phyloP scores from a whole-genome alignment of 352 stramenopile species.

The Phytopythium chamaehyphon region DNA sequence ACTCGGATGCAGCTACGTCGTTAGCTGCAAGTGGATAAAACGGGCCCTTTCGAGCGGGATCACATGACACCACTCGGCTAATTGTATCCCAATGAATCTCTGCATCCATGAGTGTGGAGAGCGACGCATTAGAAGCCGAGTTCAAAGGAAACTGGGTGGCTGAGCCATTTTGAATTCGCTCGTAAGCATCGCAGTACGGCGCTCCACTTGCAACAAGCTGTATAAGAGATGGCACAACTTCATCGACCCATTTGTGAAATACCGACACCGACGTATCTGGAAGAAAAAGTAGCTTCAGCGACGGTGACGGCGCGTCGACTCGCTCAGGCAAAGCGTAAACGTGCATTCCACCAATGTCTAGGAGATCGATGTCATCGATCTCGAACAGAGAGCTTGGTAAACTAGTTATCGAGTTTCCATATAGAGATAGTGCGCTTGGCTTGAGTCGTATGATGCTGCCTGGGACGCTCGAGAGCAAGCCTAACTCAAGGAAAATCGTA shows the following conservation, averaged over 20 bases:
- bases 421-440: slow-evolving; percentile 14
- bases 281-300: slow-evolving; percentile 5
- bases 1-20: neutral
- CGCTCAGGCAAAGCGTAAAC: slow-evolving; percentile 9
- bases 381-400: slow-evolving; percentile 17
- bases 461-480: slow-evolving; percentile 12
- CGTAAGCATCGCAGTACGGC: neutral
- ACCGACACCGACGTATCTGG: slow-evolving; percentile 13
- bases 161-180: neutral
- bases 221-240: neutral
- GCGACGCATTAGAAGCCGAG: neutral
- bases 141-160: neutral
- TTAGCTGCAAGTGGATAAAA: neutral
- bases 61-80: neutral
- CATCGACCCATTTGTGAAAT: slow-evolving; percentile 15
- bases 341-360: slow-evolving; percentile 15
- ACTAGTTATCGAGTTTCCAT: slow-evolving; percentile 21
- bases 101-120: neutral
- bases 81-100: neutral
- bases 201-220: neutral
- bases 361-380: slow-evolving; percentile 5
- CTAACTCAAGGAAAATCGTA: slow-evolving; percentile 18
- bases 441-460: slow-evolving; percentile 7
- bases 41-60: neutral
- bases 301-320: slow-evolving; percentile 7